Evolutionary conservation across 1,284 basidiomycete species (phyloP).

Genomic region (Trichosporon sp.): DNA sequence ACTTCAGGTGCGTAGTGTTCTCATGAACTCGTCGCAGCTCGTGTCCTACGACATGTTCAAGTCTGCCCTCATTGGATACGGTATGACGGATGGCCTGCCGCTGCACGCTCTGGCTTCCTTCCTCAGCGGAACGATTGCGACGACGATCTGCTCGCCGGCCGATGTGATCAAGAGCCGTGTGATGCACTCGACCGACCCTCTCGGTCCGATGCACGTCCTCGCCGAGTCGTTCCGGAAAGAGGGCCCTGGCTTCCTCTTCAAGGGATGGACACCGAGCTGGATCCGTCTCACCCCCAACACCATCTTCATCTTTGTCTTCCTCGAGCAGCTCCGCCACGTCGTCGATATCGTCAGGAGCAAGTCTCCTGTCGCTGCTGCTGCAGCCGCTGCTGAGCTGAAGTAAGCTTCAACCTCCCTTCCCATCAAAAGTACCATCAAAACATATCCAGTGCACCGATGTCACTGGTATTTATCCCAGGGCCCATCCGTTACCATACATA

Average conservation of each 20-base stretch:
- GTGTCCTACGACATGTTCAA: conserved; percentile 55
- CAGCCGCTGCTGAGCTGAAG: conserved; percentile 4
- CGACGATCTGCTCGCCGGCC: conserved; percentile 51
- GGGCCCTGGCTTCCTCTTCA: conserved; percentile 52
- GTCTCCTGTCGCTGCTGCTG: neutral
- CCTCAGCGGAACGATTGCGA: conserved; percentile 53
- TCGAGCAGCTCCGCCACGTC: conserved; percentile 43
- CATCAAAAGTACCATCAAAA: neutral
- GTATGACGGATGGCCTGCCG: conserved; percentile 49
- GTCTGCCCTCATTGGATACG: conserved; percentile 44
- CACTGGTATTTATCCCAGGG: no score
- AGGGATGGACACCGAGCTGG: conserved; percentile 56
- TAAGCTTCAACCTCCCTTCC: neutral
- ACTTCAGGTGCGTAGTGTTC: conserved; percentile 48
- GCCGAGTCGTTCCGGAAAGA: conserved; percentile 27
- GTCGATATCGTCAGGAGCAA: conserved; percentile 27
- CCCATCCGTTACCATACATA: no score
- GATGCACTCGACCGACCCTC: conserved; percentile 44
- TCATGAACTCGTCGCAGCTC: conserved; percentile 54
- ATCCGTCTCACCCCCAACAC: conserved; percentile 51
- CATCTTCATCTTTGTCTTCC: conserved; percentile 48
- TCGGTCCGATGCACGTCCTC: conserved; percentile 26
- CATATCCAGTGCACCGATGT: no score
- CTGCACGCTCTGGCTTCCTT: conserved; percentile 52
- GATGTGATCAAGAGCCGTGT: conserved; percentile 53